phyloP scores from a whole-genome alignment of 768 basidiomycete genomes.

The Macrolepiota albuminosa region DNA sequence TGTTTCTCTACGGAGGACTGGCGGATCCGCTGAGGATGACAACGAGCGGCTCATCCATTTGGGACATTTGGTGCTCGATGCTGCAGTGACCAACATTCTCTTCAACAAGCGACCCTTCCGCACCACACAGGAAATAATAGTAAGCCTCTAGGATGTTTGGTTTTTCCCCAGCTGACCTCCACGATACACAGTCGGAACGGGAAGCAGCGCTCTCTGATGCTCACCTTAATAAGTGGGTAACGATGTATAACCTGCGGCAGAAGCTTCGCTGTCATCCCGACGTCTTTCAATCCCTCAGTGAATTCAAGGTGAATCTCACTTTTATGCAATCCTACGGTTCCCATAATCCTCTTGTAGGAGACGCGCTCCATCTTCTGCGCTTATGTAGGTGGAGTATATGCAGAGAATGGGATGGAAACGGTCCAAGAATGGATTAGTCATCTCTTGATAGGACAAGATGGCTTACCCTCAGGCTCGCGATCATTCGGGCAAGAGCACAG shows the following conservation, averaged over 20 bases:
- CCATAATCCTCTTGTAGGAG: constrained; percentile 35
- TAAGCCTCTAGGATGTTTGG: constrained; percentile 19
- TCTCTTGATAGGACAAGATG: constrained; percentile 24
- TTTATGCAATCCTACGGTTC: constrained; percentile 4
- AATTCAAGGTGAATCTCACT: constrained; percentile 35
- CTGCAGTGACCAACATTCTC: constrained; percentile 40
- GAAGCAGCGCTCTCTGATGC: constrained; percentile 33
- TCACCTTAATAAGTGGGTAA: constrained; percentile 45
- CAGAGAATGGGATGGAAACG: constrained; percentile 44
- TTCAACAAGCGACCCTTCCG: constrained; percentile 50
- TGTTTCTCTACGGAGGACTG: constrained; percentile 47
- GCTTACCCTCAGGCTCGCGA: background rate
- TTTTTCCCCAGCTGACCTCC: background rate
- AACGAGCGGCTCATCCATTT: constrained; percentile 53
- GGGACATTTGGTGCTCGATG: constrained; percentile 43
- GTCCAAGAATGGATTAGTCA: constrained; percentile 56
- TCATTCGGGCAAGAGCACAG: constrained; percentile 4
- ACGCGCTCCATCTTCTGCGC: constrained; percentile 54
- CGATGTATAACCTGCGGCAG: constrained; percentile 39
- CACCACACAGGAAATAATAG: constrained; percentile 44
- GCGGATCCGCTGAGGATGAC: constrained; percentile 37
- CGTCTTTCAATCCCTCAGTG: constrained; percentile 26
- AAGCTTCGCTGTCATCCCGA: constrained; percentile 44
- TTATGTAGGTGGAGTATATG: constrained; percentile 63
- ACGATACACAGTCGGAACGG: constrained; percentile 23